A percentile compares a stretch with the other conserved stretches of the same genome.
Conservation (phyloP, 177 flowering plant species). For the Telopea speciosissima region DNA sequence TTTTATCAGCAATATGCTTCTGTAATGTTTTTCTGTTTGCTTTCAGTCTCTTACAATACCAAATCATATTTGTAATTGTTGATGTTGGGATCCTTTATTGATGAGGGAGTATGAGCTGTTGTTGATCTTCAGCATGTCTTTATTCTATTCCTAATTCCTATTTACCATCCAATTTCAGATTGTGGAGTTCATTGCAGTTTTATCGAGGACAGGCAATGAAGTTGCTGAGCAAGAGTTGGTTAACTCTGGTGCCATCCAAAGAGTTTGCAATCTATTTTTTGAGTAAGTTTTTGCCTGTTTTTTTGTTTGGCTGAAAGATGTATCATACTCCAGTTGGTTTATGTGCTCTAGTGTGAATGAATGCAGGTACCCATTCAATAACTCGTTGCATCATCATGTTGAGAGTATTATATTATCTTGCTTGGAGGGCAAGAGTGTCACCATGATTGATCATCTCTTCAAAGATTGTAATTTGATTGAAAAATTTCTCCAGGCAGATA, state of each 20-base stretch:
- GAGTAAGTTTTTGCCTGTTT: slow-evolving; percentile 50
- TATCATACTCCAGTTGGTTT: neutral
- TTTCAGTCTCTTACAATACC: neutral
- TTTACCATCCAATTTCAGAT: slow-evolving; percentile 38
- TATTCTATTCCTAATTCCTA: neutral
- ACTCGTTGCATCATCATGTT: slow-evolving; percentile 82
- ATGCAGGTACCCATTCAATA: slow-evolving; percentile 90
- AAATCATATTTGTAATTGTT: neutral
- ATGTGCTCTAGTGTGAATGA: slow-evolving; percentile 6
- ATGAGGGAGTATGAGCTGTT: neutral
- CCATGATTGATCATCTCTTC: slow-evolving; percentile 61
- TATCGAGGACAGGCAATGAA: slow-evolving; percentile 68
- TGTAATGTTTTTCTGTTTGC: neutral
- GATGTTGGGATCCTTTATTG: neutral
- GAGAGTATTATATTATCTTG: slow-evolving; percentile 82
- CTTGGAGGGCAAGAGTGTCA: slow-evolving; percentile 63
- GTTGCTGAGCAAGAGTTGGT: slow-evolving; percentile 76
- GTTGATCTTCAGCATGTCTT: neutral
- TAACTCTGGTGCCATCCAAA: slow-evolving; percentile 65
- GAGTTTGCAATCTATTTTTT: slow-evolving; percentile 77
- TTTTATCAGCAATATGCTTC: too few relatives aligned
- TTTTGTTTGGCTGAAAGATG: neutral
- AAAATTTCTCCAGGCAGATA: slow-evolving; percentile 61
- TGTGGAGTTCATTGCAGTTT: slow-evolving; percentile 85
- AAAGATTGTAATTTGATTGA: slow-evolving; percentile 64